phyloP scores from a whole-genome alignment of 257 asterid genomes.

The Orobanche coerulescens region DNA sequence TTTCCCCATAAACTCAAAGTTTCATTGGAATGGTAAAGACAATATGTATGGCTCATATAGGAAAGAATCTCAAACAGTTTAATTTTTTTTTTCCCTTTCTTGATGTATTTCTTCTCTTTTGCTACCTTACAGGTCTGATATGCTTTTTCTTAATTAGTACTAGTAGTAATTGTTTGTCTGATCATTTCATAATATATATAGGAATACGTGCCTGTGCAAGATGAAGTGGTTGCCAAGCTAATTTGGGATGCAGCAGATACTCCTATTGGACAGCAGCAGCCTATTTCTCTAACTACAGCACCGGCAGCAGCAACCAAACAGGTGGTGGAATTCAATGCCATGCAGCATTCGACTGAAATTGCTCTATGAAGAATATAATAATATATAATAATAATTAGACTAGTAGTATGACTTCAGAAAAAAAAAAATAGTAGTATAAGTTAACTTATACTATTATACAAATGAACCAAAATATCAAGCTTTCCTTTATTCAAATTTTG shows the following conservation, averaged over 20 bases:
- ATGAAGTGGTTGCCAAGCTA: conserved; percentile 35
- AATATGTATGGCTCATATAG: conserved; percentile 4
- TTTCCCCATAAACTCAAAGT: conserved; percentile 17
- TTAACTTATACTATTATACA: too few species aligned
- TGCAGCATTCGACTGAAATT: not conserved
- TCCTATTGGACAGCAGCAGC: not conserved
- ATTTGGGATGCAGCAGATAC: conserved; percentile 31
- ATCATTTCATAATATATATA: conserved; percentile 7
- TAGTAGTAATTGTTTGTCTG: not conserved
- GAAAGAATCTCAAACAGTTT: conserved; percentile 21
- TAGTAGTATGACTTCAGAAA: too few species aligned
- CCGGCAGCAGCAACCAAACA: not conserved
- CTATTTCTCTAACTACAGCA: not conserved
- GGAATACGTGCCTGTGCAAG: conserved; percentile 49
- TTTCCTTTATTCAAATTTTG: not conserved
- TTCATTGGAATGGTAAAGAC: conserved; percentile 35
- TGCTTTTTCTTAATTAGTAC: not conserved
- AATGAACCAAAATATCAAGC: not conserved
- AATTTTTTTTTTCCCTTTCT: conserved; percentile 20
- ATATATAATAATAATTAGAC: too few species aligned
- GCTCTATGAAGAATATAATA: not conserved
- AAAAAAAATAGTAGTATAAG: too few species aligned
- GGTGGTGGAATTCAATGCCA: not conserved
- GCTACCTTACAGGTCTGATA: too few species aligned
- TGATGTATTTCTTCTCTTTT: not conserved